Percentiles rank a stretch among this genome's conserved stretches.
Evolutionary conservation across 2,329 filamentous ascomycete genomes (phyloP).

Genomic region (Fusarium drepaniforme): DNA sequence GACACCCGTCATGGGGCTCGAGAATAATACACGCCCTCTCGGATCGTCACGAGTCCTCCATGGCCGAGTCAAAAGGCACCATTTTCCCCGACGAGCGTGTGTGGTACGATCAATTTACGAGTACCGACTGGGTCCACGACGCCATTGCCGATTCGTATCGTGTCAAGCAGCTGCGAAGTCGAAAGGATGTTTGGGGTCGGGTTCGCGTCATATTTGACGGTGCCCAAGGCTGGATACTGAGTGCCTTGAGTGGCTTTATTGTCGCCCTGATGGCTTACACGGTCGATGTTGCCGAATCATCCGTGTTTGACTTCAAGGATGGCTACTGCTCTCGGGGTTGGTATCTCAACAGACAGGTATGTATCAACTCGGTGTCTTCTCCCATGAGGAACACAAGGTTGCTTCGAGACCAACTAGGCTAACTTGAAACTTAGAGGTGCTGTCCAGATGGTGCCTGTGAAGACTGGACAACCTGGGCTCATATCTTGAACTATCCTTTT

Average conservation of each 20-base stretch:
- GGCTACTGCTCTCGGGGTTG: conserved; percentile 83
- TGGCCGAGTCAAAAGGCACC: conserved; percentile 74
- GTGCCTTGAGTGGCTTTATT: conserved; percentile 87
- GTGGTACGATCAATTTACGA: conserved; percentile 99
- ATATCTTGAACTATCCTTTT: conserved; percentile 60
- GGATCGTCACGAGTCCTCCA: conserved; percentile 65
- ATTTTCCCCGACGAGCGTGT: conserved; percentile 85
- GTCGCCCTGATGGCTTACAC: conserved; percentile 89
- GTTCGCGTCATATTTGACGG: conserved; percentile 83
- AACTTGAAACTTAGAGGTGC: conserved; percentile 55
- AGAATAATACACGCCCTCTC: conserved; percentile 73
- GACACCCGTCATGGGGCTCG: conserved; percentile 69
- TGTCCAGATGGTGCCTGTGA: conserved; percentile 68
- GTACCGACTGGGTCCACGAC: conserved; percentile 98
- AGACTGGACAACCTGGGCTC: conserved; percentile 69
- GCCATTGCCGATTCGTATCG: conserved; percentile 94
- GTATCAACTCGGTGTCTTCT: conserved; percentile 8
- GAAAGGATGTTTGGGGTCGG: conserved; percentile 88
- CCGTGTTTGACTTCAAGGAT: conserved; percentile 90
- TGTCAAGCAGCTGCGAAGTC: conserved; percentile 82
- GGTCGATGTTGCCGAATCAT: conserved; percentile 87
- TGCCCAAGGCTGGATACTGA: conserved; percentile 93
- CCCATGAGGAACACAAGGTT: background rate
- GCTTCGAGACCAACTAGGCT: background rate
- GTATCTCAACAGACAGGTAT: conserved; percentile 78